These are phyloP conservation scores for Globisporangium carolinianum DNA, from an alignment of 352 stramenopile species.

Conservation along the genomic window DNA sequence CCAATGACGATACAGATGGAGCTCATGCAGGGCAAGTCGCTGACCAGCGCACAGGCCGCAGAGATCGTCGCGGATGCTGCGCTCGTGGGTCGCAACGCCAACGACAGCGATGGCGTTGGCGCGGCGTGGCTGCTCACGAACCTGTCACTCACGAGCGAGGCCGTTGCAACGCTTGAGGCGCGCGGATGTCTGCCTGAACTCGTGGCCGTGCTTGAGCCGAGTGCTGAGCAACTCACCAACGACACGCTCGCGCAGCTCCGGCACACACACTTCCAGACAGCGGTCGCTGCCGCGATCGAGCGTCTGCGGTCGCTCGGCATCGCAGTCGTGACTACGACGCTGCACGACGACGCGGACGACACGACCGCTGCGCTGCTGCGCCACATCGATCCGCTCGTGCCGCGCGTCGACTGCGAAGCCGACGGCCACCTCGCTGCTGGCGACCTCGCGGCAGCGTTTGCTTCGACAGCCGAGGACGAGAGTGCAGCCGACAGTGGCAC, in stretches of 20 bases:
- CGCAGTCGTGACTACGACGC: slow-evolving; percentile 1
- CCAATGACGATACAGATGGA: slow-evolving; percentile 30
- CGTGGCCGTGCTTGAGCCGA: slow-evolving; percentile 35
- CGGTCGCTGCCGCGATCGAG: slow-evolving; percentile 13
- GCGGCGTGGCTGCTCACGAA: slow-evolving; percentile 44
- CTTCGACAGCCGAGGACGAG: slow-evolving; percentile 14
- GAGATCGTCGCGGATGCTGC: slow-evolving; percentile 18
- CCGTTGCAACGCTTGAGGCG: slow-evolving; percentile 27
- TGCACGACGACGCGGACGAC: slow-evolving; percentile 16
- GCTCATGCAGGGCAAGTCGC: slow-evolving; percentile 27
- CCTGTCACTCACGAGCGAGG: slow-evolving; percentile 30
- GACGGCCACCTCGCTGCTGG: slow-evolving; percentile 26
- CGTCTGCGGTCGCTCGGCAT: slow-evolving; percentile 9
- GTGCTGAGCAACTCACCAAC: slow-evolving; percentile 10
- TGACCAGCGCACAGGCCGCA: slow-evolving; percentile 17
- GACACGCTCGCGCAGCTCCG: slow-evolving; percentile 14
- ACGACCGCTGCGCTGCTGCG: slow-evolving; percentile 23
- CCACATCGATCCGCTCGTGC: slow-evolving; percentile 29
- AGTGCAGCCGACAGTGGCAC: background rate
- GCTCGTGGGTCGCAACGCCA: slow-evolving; percentile 2
- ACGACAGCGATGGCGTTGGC: background rate
- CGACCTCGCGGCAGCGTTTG: slow-evolving; percentile 26
- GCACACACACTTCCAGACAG: slow-evolving; percentile 22
- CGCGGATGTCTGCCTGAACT: slow-evolving; percentile 39
- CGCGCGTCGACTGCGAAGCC: slow-evolving; percentile 33